Evolutionary conservation across 2,329 filamentous ascomycete genomes (phyloP).

Genomic region (Penicillium glabrum): DNA sequence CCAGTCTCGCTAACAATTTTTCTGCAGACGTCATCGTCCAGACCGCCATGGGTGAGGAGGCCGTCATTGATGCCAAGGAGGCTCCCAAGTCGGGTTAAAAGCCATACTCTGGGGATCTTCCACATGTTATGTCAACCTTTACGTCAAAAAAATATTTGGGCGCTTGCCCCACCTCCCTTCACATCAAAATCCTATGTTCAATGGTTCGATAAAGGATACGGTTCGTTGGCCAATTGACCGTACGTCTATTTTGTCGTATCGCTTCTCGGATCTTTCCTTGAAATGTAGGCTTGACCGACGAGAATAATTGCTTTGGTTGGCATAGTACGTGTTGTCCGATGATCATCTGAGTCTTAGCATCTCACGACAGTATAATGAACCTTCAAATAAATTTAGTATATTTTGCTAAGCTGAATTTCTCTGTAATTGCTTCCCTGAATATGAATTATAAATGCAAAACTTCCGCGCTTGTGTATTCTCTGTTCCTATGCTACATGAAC

Average conservation of each 20-base stretch:
- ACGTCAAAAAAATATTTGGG: slow-evolving; percentile 26
- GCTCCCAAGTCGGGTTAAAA: slow-evolving; percentile 55
- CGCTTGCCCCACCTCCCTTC: slow-evolving; percentile 11
- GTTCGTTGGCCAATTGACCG: slow-evolving; percentile 27
- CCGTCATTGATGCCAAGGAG: slow-evolving; percentile 91
- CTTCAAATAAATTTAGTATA: slow-evolving; percentile 23
- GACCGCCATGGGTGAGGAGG: slow-evolving; percentile 94
- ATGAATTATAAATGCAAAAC: background rate
- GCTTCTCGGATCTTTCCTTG: slow-evolving; percentile 27
- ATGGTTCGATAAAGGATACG: slow-evolving; percentile 28
- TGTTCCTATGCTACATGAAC: background rate
- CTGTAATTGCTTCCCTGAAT: background rate
- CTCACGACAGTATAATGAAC: slow-evolving; percentile 42
- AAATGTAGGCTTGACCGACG: slow-evolving; percentile 34
- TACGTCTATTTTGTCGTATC: slow-evolving; percentile 15
- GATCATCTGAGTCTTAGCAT: slow-evolving; percentile 35
- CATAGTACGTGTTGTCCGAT: slow-evolving; percentile 34
- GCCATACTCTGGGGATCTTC: slow-evolving; percentile 21
- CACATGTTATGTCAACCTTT: slow-evolving; percentile 32
- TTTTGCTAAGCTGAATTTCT: background rate
- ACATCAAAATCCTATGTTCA: slow-evolving; percentile 25
- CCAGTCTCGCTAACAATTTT: background rate
- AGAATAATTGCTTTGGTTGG: slow-evolving; percentile 37
- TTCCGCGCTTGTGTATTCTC: background rate
- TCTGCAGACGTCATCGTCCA: slow-evolving; percentile 80